These are phyloP conservation scores for Dryas drummondii DNA, from an alignment of 306 rosid genomes.

Conservation along the genomic window DNA sequence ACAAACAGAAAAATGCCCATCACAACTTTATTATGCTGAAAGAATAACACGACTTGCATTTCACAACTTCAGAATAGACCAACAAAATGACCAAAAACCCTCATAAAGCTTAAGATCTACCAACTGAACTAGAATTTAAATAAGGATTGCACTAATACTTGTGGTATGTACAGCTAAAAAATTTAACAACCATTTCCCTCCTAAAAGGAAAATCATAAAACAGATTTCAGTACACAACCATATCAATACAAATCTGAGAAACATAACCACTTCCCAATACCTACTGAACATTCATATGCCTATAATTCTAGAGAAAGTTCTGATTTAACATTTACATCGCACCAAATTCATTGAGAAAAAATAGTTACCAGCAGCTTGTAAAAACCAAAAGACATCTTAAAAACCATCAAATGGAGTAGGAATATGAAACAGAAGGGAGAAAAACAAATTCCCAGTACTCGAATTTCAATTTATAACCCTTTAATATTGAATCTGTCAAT, in stretches of 20 bases:
- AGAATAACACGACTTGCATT: not conserved
- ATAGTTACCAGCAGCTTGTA: not conserved
- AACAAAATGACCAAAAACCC: no score
- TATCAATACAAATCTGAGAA: not conserved
- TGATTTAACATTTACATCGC: not conserved
- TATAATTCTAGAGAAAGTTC: not conserved
- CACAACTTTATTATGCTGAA: not conserved
- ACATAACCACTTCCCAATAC: not conserved
- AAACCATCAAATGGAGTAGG: not conserved
- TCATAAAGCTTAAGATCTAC: no score
- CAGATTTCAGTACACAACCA: not conserved
- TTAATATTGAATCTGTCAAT: not conserved
- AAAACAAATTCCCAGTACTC: constrained; percentile 46
- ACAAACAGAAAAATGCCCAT: not conserved
- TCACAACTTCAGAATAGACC: not conserved
- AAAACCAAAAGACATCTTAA: not conserved
- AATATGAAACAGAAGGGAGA: not conserved
- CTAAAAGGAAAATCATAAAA: not conserved
- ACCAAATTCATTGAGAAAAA: not conserved
- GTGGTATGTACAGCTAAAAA: not conserved
- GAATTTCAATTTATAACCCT: constrained; percentile 59
- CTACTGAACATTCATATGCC: not conserved
- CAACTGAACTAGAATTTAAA: no score
- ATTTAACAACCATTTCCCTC: not conserved
- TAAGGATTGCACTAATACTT: no score